Evolutionary conservation across 495 filamentous ascomycete species (phyloP), one percentile per base, ranked within the genome.

Genomic region (Achaetomiella virescens): DNA sequence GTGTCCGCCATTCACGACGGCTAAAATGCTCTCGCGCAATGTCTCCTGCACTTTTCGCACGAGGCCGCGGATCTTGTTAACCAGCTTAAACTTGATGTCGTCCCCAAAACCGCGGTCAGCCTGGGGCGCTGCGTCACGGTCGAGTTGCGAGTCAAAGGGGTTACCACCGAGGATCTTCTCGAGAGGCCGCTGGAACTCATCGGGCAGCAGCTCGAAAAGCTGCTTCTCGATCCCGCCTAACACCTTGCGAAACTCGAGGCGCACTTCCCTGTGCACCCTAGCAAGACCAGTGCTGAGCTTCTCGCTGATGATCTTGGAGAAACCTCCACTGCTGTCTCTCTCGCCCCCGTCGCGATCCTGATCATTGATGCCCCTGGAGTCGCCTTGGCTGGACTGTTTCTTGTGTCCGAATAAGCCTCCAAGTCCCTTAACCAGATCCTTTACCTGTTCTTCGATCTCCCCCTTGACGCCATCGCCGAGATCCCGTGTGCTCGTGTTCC

Each of bases 81-180:
- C 37, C n/a, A 70, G 59, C 59, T 68, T 70, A 24, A 59, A 48
- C 60, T 67, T 69, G 54, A 70, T 54, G 22, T 68, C 61, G 31
- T 67, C 59, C 6, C 62, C 62, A 27, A 70, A 62, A 1, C 68
- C 66, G 20, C 68, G 64, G 27, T 69, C 59, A 2, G 58, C 31
- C 21, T 55, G 52, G n/a, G 40, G 20, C 27, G 50, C 38, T 14
- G 56, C 50, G 10, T 68, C 59, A 18, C 57, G 59, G 43, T 70
- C 66, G 10, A 70, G 68, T 54, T 67, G 52, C 27, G 61, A 50
- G 54, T 69, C 66, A 40, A 70, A 70, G 14, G 68, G 68, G 37
- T 70, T 70, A 29, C 68, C 68, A 11, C 68, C 68, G 10, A 70
- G 59, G 20, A 70, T 69, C 55, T 69, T 70, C 53, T 70, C 68